A percentile compares a stretch with the other conserved stretches of the same genome.
Conservation (phyloP, 2,329 filamentous ascomycete genomes). For the Xylariaceae sp. region DNA sequence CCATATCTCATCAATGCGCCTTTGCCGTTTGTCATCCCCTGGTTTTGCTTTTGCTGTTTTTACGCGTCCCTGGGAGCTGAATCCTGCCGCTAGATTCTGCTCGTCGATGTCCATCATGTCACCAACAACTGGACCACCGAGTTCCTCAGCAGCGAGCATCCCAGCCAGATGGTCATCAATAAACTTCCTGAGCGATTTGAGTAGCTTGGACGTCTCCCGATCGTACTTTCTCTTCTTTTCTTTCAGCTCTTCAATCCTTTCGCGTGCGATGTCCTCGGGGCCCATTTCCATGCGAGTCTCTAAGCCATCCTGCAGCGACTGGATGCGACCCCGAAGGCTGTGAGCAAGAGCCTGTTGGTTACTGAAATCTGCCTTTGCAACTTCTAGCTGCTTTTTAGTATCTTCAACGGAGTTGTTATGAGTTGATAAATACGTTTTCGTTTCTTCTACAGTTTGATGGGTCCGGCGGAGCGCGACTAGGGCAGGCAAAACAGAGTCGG, state of each 20-base stretch:
- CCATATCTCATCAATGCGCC: slow-evolving; percentile 71
- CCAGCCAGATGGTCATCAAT: slow-evolving; percentile 73
- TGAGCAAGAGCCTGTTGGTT: slow-evolving; percentile 63
- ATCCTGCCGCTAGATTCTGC: slow-evolving; percentile 65
- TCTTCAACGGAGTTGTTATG: slow-evolving; percentile 52
- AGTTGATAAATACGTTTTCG: slow-evolving; percentile 62
- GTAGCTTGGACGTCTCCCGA: slow-evolving; percentile 64
- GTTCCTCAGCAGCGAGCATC: slow-evolving; percentile 82
- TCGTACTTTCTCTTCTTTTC: slow-evolving; percentile 67
- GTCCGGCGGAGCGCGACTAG: slow-evolving; percentile 74
- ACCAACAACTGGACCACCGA: slow-evolving; percentile 83
- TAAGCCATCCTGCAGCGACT: slow-evolving; percentile 63
- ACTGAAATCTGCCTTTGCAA: slow-evolving; percentile 56
- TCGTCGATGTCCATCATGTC: slow-evolving; percentile 70
- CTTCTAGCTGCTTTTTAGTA: slow-evolving; percentile 55
- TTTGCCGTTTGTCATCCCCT: slow-evolving; percentile 60
- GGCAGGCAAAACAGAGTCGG: slow-evolving; percentile 72
- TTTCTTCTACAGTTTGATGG: slow-evolving; percentile 68
- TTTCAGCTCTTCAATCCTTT: slow-evolving; percentile 67
- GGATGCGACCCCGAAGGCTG: slow-evolving; percentile 56
- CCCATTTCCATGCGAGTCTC: slow-evolving; percentile 63
- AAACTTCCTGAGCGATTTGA: slow-evolving; percentile 71
- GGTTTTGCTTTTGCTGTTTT: slow-evolving; percentile 55
- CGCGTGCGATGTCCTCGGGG: slow-evolving; percentile 66
- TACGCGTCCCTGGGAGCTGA: slow-evolving; percentile 64